A percentile compares a stretch with the other conserved stretches of the same genome.
These are phyloP conservation scores for Populus hybrid DNA, from an alignment of 441 rosid genomes.

Conservation along the genomic window DNA sequence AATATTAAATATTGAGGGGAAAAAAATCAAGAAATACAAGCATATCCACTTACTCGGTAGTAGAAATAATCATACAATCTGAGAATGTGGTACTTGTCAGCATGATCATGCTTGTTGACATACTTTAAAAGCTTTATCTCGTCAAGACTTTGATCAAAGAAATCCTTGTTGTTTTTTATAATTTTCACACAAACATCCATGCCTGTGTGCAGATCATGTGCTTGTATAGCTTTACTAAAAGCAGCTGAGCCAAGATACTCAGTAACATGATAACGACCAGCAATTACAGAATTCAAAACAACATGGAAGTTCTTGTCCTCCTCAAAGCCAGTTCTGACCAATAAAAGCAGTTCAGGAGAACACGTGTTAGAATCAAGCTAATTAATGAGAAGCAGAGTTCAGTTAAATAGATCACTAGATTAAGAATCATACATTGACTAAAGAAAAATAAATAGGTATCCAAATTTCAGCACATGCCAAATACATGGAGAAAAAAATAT, in stretches of 20 bases:
- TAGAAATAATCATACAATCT: conserved; percentile 93
- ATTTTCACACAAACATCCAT: conserved; percentile 97
- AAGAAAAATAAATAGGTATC: not conserved
- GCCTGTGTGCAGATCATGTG: conserved; percentile 93
- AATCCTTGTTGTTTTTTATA: conserved; percentile 97
- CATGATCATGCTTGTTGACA: conserved; percentile 97
- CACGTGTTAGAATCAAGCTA: conserved; percentile 23
- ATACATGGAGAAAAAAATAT: not conserved
- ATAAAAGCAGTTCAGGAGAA: conserved; percentile 23
- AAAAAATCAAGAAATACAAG: conserved; percentile 3
- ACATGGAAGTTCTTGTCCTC: conserved; percentile 99
- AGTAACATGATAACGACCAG: conserved; percentile 95
- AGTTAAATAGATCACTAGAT: not conserved
- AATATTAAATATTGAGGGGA: not conserved
- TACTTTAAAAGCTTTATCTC: conserved; percentile 97
- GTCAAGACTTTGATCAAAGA: conserved; percentile 98
- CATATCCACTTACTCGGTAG: conserved; percentile 63
- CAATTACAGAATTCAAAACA: conserved; percentile 86
- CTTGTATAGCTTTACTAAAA: conserved; percentile 98
- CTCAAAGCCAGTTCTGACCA: conserved; percentile 94
- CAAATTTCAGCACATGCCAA: not conserved
- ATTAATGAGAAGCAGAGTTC: conserved; percentile 5
- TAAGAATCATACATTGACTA: not conserved
- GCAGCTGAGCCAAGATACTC: conserved; percentile 99
- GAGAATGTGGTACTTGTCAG: conserved; percentile 89